phyloP scores from a whole-genome alignment of 768 basidiomycete species.

The Russula vinacea region DNA sequence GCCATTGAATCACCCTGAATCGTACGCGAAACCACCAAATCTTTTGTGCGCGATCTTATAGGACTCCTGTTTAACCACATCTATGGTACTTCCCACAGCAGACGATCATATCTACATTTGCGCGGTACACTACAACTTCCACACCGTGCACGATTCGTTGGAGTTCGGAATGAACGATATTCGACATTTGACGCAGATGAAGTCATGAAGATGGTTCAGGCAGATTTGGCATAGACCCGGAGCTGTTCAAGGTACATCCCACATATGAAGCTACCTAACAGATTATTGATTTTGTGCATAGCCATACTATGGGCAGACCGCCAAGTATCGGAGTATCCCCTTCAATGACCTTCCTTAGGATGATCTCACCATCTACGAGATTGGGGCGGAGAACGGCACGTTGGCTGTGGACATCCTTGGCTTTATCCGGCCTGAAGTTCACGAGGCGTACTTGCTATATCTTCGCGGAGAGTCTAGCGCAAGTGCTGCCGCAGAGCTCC shows the following conservation, averaged over 20 bases:
- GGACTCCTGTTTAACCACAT: constrained; percentile 95
- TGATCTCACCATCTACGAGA: constrained; percentile 93
- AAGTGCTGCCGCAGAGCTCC: constrained; percentile 60
- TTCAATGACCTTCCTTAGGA: constrained; percentile 93
- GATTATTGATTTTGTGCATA: constrained; percentile 36
- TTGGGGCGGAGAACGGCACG: constrained; percentile 97
- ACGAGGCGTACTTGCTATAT: constrained; percentile 85
- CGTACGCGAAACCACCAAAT: constrained; percentile 55
- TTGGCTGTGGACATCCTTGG: constrained; percentile 86
- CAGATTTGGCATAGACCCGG: constrained; percentile 94
- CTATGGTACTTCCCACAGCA: constrained; percentile 95
- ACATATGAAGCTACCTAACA: constrained; percentile 7
- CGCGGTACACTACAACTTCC: constrained; percentile 62
- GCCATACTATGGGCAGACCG: constrained; percentile 94
- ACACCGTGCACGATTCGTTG: constrained; percentile 55
- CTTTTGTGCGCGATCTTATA: constrained; percentile 95
- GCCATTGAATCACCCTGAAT: too few relatives aligned
- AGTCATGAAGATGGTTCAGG: constrained; percentile 68
- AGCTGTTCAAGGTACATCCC: constrained; percentile 83
- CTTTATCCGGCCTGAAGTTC: constrained; percentile 84
- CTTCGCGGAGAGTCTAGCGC: constrained; percentile 88
- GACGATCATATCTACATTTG: constrained; percentile 80
- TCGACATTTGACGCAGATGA: constrained; percentile 61
- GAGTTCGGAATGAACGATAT: constrained; percentile 84
- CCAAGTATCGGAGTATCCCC: constrained; percentile 85